A percentile compares a stretch with the other conserved stretches of the same genome.
Conservation (phyloP, 306 rosid species). For the Vigna trinervia region DNA sequence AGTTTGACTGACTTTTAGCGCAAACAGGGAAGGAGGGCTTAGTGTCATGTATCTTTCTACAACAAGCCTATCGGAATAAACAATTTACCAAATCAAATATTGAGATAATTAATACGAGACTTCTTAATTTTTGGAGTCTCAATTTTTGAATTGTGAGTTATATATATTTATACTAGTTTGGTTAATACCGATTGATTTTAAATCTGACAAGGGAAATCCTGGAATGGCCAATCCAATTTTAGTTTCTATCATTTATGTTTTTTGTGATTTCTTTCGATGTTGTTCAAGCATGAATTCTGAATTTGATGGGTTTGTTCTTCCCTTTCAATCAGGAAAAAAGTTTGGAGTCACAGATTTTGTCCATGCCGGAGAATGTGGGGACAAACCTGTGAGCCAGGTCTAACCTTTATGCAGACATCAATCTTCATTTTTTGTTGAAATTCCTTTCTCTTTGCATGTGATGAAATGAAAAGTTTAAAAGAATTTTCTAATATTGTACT, state of each 20-base stretch:
- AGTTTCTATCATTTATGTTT: neutral
- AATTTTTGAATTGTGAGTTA: no score
- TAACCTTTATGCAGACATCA: neutral
- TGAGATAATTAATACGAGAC: no score
- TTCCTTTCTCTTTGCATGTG: neutral
- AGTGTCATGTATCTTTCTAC: no score
- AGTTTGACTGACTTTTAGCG: no score
- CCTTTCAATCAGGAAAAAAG: constrained; percentile 62
- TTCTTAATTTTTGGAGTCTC: no score
- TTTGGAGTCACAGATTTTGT: constrained; percentile 79
- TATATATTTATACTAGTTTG: no score
- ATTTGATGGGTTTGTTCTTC: constrained; percentile 4
- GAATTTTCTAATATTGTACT: neutral
- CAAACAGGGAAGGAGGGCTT: no score
- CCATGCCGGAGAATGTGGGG: constrained; percentile 50
- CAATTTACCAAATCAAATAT: no score
- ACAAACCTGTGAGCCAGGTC: constrained; percentile 76
- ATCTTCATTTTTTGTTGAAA: constrained; percentile 6
- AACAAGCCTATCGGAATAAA: no score
- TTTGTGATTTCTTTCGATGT: neutral
- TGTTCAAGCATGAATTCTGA: neutral
- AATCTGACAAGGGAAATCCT: no score
- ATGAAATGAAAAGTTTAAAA: neutral
- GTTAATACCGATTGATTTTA: no score
- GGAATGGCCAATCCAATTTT: neutral